Percentiles rank a stretch among this genome's conserved stretches.
These are phyloP conservation scores for Wilcoxina mikolae DNA, from an alignment of 495 filamentous ascomycete species.

Conservation along the genomic window DNA sequence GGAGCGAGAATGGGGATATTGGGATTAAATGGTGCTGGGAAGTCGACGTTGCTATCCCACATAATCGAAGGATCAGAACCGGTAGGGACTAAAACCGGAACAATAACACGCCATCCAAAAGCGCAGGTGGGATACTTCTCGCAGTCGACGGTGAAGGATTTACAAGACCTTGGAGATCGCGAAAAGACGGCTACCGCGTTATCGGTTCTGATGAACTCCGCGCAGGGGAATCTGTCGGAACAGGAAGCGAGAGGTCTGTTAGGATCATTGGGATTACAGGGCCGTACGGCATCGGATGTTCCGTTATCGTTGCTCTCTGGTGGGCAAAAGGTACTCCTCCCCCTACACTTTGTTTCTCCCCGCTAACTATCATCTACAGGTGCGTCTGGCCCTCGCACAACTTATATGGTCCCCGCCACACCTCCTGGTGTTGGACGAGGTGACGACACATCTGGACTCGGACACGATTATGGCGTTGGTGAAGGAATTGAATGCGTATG, in stretches of 20 bases:
- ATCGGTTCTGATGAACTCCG: conserved; percentile 38
- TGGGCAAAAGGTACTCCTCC: conserved; percentile 42
- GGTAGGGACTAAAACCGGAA: conserved; percentile 34
- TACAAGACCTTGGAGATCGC: conserved; percentile 37
- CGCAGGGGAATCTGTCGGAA: conserved; percentile 40
- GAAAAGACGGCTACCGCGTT: conserved; percentile 47
- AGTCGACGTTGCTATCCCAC: conserved; percentile 52
- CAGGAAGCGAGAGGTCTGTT: conserved; percentile 47
- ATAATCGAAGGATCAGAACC: conserved; percentile 36
- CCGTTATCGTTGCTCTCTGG: conserved; percentile 55
- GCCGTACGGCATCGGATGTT: conserved; percentile 51
- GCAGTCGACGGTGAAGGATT: conserved; percentile 57
- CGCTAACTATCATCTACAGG: conserved; percentile 32
- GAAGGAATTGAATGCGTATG: conserved; percentile 47
- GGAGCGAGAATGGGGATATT: conserved; percentile 59
- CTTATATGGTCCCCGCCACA: conserved; percentile 55
- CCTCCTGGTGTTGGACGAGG: conserved; percentile 64
- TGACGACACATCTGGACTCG: conserved; percentile 73
- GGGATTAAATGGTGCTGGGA: conserved; percentile 60
- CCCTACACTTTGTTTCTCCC: conserved; percentile 12
- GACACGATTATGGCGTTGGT: conserved; percentile 57
- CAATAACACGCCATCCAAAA: conserved; percentile 46
- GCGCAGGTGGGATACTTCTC: conserved; percentile 57
- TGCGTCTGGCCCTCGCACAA: conserved; percentile 57
- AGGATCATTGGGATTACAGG: conserved; percentile 48